Conservation (phyloP, 2,329 filamentous ascomycete genomes). For the Colletotrichum sp. region DNA sequence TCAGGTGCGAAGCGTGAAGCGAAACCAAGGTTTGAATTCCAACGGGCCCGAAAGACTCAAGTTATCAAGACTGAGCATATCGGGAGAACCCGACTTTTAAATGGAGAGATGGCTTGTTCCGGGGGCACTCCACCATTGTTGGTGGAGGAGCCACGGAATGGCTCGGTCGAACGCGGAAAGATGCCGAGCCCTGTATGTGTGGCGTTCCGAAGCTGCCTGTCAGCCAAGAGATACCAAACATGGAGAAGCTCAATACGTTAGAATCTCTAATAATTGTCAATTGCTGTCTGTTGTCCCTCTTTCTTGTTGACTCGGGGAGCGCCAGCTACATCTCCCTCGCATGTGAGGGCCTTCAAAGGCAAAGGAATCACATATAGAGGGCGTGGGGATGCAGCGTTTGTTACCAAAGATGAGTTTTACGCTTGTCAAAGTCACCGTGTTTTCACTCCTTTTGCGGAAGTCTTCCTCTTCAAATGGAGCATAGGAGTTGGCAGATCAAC, state of each 20-base stretch:
- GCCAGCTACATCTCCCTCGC: not conserved
- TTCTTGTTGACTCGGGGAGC: not conserved
- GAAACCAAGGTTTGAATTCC: not conserved
- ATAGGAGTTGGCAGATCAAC: not conserved
- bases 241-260: not conserved
- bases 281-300: not conserved
- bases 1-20: not conserved
- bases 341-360: not conserved
- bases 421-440: not conserved
- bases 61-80: not conserved
- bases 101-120: not conserved
- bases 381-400: not conserved
- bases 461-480: not conserved
- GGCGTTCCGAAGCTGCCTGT: not conserved
- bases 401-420: not conserved
- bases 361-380: not conserved
- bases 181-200: not conserved
- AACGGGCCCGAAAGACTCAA: not conserved
- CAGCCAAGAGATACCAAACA: not conserved
- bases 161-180: not conserved
- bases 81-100: not conserved
- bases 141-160: not conserved
- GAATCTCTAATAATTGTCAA: not conserved
- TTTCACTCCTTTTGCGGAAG: not conserved
- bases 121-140: not conserved